Percentiles rank a stretch among this genome's conserved stretches.
Conservation (phyloP, 352 stramenopile species). For the Globisporangium irregulare region DNA sequence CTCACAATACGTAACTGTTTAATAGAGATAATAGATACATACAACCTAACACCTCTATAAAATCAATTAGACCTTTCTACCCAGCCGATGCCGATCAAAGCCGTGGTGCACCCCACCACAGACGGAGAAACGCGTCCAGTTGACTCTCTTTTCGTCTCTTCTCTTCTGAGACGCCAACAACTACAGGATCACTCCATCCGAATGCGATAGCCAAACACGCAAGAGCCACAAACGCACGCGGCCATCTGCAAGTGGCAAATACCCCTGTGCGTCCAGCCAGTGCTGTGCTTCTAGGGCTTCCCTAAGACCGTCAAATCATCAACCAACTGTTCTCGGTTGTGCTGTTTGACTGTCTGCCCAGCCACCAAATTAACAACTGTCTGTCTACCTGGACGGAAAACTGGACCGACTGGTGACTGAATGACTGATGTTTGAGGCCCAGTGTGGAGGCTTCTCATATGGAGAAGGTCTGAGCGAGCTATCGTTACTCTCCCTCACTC, state of each 20-base stretch:
- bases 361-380: background rate
- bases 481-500: constrained; percentile 7
- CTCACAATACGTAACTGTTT: background rate
- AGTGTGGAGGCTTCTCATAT: background rate
- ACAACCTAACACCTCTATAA: background rate
- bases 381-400: background rate
- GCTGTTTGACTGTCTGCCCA: background rate
- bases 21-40: background rate
- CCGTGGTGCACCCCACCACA: background rate
- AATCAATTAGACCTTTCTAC: background rate
- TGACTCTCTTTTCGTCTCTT: background rate
- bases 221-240: background rate
- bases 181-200: background rate
- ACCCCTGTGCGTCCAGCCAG: background rate
- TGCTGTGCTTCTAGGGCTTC: background rate
- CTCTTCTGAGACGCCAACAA: background rate
- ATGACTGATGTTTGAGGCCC: background rate
- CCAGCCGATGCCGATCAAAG: background rate
- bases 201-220: background rate
- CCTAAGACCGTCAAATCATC: background rate
- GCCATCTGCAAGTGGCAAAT: background rate
- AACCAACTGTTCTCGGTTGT: background rate
- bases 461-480: no score
- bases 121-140: constrained; percentile 3
- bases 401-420: constrained; percentile 1